Conservation (phyloP, 2,329 filamentous ascomycete species). For the Cytospora piceicola region DNA sequence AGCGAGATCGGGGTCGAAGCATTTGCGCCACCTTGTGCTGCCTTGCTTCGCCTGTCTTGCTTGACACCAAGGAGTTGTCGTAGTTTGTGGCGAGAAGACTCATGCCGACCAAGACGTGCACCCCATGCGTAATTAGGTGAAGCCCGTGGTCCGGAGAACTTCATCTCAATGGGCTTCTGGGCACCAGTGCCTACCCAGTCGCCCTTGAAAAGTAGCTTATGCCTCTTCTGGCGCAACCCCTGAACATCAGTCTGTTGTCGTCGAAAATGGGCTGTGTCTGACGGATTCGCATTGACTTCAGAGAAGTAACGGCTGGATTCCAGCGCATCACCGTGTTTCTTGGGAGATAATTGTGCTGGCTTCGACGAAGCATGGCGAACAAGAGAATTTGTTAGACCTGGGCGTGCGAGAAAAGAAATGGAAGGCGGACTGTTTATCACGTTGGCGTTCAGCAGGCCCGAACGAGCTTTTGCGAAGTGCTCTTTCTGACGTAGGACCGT, state of each 20-base stretch:
- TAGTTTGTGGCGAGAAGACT: slow-evolving; percentile 18
- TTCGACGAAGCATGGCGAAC: slow-evolving; percentile 6
- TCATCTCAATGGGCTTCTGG: slow-evolving; percentile 41
- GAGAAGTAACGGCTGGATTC: slow-evolving; percentile 22
- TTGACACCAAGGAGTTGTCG: slow-evolving; percentile 24
- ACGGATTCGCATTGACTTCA: not conserved
- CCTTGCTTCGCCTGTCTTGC: slow-evolving; percentile 6
- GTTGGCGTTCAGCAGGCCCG: slow-evolving; percentile 37
- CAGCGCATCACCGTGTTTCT: not conserved
- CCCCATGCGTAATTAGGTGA: slow-evolving; percentile 30
- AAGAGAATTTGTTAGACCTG: slow-evolving; percentile 31
- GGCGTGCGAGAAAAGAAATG: slow-evolving; percentile 36
- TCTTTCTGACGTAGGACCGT: slow-evolving; percentile 48
- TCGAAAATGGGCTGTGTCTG: not conserved
- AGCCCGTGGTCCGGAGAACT: slow-evolving; percentile 34
- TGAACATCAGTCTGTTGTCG: slow-evolving; percentile 6
- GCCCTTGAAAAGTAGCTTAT: slow-evolving; percentile 37
- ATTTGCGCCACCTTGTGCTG: slow-evolving; percentile 4
- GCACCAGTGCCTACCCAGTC: slow-evolving; percentile 43
- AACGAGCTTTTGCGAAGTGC: slow-evolving; percentile 51
- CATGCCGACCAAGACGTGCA: slow-evolving; percentile 34
- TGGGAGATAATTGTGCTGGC: slow-evolving; percentile 25
- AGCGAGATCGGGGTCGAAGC: slow-evolving; percentile 9
- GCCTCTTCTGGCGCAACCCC: slow-evolving; percentile 36
- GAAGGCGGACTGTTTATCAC: slow-evolving; percentile 40